Percentiles rank a stretch among this genome's conserved stretches.
Evolutionary conservation across 2,329 filamentous ascomycete species (phyloP).

Genomic region (Phialemoniopsis sp.): DNA sequence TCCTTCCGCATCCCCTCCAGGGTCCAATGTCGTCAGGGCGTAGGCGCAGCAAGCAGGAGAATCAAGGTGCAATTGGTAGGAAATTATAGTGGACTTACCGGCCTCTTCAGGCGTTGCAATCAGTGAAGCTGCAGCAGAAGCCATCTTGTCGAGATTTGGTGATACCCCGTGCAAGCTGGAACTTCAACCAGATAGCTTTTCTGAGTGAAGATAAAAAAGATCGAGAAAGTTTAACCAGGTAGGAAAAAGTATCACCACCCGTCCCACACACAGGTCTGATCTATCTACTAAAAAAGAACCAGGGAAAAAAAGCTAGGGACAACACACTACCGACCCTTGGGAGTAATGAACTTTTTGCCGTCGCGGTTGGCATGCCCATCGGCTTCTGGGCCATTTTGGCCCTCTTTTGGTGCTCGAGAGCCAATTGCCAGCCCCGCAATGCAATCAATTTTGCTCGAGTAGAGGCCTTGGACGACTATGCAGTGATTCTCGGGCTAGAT

Average conservation of each 20-base stretch:
- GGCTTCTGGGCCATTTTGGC: too few species aligned
- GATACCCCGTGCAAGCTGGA: conserved; percentile 17
- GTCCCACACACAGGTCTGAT: too few species aligned
- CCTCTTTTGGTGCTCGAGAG: too few species aligned
- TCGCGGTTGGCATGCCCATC: too few species aligned
- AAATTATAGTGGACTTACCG: conserved; percentile 39
- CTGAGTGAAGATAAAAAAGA: conserved; percentile 22
- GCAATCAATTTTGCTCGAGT: conserved; percentile 14
- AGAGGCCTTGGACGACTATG: conserved; percentile 6
- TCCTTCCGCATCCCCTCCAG: neutral
- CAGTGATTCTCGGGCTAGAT: conserved; percentile 14
- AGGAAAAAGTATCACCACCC: too few species aligned
- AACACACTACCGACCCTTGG: too few species aligned
- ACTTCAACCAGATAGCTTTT: conserved; percentile 16
- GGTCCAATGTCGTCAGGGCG: neutral
- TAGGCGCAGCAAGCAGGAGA: neutral
- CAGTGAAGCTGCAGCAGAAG: too few species aligned
- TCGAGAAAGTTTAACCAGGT: too few species aligned
- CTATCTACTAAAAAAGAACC: neutral
- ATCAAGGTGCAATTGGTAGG: conserved; percentile 1
- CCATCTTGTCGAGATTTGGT: too few species aligned
- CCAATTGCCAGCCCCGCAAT: conserved; percentile 17
- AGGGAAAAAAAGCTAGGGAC: too few species aligned
- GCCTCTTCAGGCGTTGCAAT: conserved; percentile 61
- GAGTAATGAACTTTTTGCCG: too few species aligned